Evolutionary conservation across 2,329 filamentous ascomycete genomes (phyloP).

Genomic region (Aureobasidium sp.): DNA sequence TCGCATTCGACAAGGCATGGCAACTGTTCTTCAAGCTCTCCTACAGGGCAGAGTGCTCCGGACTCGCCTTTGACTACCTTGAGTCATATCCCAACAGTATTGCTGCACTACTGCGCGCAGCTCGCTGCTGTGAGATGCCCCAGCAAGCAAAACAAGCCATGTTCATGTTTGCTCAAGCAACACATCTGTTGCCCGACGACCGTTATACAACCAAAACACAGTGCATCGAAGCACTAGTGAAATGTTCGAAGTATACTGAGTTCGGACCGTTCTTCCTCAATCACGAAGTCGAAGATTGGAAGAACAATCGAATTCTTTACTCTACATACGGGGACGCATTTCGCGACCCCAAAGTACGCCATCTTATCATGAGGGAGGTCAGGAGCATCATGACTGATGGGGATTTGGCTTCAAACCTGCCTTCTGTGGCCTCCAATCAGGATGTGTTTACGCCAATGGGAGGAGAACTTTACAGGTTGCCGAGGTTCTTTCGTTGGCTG

Average conservation of each 20-base stretch:
- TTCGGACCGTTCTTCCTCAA: background rate
- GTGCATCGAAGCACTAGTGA: background rate
- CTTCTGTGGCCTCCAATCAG: background rate
- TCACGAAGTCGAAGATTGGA: background rate
- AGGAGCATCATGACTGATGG: background rate
- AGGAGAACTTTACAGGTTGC: slow-evolving; percentile 1
- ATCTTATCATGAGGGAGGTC: background rate
- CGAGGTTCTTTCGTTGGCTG: slow-evolving; percentile 15
- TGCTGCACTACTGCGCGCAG: background rate
- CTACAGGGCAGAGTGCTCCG: background rate
- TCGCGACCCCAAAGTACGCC: background rate
- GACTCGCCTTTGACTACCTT: background rate
- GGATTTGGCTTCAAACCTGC: background rate
- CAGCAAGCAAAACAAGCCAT: slow-evolving; percentile 1
- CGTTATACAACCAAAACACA: background rate
- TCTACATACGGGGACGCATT: background rate
- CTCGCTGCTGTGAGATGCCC: background rate
- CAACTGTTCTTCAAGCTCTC: background rate
- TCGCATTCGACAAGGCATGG: background rate
- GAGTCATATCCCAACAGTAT: background rate
- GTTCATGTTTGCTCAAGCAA: slow-evolving; percentile 2
- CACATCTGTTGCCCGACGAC: background rate
- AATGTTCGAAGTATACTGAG: background rate
- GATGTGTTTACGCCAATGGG: background rate
- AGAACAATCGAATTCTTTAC: background rate